Percentiles rank a stretch among this genome's conserved stretches.
phyloP scores from a whole-genome alignment of 441 rosid genomes.

The Populus hybrid region DNA sequence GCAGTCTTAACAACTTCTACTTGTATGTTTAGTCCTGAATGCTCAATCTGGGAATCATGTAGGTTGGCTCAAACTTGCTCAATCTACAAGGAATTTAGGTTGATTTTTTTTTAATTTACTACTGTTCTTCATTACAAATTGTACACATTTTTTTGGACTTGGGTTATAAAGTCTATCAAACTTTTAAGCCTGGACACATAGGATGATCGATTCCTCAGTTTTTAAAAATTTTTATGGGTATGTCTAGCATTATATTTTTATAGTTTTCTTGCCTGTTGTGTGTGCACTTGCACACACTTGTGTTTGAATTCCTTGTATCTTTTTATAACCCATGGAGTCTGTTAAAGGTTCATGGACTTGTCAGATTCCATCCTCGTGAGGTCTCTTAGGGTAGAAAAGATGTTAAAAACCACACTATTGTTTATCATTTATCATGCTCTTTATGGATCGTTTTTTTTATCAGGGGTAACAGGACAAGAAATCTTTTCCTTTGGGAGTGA shows the following conservation, averaged over 20 bases:
- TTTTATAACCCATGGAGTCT: neutral
- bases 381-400: neutral
- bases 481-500: neutral
- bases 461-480: neutral
- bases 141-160: neutral
- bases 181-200: neutral
- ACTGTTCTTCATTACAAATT: neutral
- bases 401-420: neutral
- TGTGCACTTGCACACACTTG: no score
- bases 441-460: no score
- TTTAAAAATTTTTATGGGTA: neutral
- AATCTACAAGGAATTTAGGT: neutral
- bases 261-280: neutral
- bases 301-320: neutral
- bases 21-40: neutral
- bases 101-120: no score
- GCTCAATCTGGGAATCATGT: neutral
- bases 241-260: neutral
- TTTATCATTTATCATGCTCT: neutral
- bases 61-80: neutral
- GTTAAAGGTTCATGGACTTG: neutral
- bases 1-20: neutral
- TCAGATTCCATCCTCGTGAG: neutral
- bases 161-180: neutral
- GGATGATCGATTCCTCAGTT: neutral